Percentiles rank a stretch among this genome's conserved stretches.
Conservation (phyloP, 805 yeast species). For the Cephaloascus fragrans region DNA sequence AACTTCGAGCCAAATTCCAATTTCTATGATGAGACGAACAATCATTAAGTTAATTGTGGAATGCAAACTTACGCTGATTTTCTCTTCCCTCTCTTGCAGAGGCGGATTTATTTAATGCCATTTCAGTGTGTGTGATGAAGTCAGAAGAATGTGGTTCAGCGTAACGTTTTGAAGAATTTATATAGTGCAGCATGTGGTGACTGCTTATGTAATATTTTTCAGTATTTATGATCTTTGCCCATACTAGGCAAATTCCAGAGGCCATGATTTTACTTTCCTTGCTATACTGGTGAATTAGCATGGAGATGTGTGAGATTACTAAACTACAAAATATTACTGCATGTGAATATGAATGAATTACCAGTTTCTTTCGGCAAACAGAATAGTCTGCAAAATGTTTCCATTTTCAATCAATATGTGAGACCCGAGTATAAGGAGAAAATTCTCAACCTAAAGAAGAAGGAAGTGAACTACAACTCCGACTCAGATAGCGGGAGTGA, state of each 20-base stretch:
- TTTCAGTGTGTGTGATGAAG: too few species aligned
- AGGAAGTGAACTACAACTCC: not conserved
- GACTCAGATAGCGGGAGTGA: conserved; percentile 4
- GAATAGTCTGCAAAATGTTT: conserved; percentile 1
- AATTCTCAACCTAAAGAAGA: not conserved
- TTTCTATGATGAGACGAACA: too few species aligned
- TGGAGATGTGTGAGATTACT: too few species aligned
- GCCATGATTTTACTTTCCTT: too few species aligned
- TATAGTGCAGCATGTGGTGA: too few species aligned
- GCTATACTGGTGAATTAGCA: too few species aligned
- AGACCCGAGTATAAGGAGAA: not conserved
- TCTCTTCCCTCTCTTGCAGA: conserved; percentile 46
- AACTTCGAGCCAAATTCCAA: too few species aligned
- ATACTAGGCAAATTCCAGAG: too few species aligned
- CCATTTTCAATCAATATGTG: not conserved
- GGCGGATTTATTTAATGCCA: conserved; percentile 13
- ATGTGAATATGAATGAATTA: conserved; percentile 4
- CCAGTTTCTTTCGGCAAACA: conserved; percentile 9
- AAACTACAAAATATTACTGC: too few species aligned
- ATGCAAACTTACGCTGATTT: conserved; percentile 26
- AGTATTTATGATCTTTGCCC: too few species aligned
- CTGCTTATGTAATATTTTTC: too few species aligned
- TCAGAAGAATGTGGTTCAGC: not conserved
- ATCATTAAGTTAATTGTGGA: not conserved
- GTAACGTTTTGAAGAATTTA: not conserved